These are phyloP conservation scores for Viola pubescens DNA, from an alignment of 441 rosid genomes.

Conservation along the genomic window DNA sequence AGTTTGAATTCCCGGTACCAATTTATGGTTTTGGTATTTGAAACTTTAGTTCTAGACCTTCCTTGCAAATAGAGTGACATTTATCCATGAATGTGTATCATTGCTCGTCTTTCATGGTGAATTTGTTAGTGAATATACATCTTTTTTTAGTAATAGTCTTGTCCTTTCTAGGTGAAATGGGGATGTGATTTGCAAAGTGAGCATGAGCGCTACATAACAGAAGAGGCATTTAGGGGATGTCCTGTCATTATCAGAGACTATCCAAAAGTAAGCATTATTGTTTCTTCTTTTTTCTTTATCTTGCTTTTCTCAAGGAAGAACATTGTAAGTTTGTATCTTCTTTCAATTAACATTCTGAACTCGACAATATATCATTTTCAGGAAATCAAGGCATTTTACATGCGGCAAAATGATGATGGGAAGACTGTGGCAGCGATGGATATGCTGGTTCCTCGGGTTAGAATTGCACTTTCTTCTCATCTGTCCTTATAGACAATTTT, in stretches of 20 bases:
- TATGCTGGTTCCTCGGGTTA: conserved; percentile 92
- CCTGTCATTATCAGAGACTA: conserved; percentile 90
- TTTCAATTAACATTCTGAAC: conserved; percentile 3
- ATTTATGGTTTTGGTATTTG: conserved; percentile 1
- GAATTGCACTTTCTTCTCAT: conserved; percentile 5
- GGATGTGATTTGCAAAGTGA: conserved; percentile 95
- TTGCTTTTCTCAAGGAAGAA: not conserved
- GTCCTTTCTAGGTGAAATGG: conserved; percentile 68
- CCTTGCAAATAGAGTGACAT: not conserved
- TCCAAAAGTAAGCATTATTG: conserved; percentile 49
- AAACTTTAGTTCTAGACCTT: not conserved
- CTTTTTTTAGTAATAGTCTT: too few relatives aligned
- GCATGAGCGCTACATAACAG: conserved; percentile 96
- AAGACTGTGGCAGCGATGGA: conserved; percentile 99
- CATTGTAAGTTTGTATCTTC: not conserved
- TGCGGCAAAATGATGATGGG: conserved; percentile 94
- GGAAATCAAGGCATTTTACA: conserved; percentile 96
- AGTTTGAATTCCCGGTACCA: conserved; percentile 83
- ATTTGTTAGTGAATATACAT: too few relatives aligned
- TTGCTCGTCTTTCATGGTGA: too few relatives aligned
- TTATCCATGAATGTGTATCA: not conserved
- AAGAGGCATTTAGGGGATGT: conserved; percentile 73
- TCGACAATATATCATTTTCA: conserved; percentile 21
- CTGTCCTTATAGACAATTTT: too few relatives aligned
- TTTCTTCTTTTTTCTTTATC: conserved; percentile 7